A percentile compares a stretch with the other conserved stretches of the same genome.
phyloP scores from a whole-genome alignment of 768 basidiomycete genomes.

The Podaxis pistillaris region DNA sequence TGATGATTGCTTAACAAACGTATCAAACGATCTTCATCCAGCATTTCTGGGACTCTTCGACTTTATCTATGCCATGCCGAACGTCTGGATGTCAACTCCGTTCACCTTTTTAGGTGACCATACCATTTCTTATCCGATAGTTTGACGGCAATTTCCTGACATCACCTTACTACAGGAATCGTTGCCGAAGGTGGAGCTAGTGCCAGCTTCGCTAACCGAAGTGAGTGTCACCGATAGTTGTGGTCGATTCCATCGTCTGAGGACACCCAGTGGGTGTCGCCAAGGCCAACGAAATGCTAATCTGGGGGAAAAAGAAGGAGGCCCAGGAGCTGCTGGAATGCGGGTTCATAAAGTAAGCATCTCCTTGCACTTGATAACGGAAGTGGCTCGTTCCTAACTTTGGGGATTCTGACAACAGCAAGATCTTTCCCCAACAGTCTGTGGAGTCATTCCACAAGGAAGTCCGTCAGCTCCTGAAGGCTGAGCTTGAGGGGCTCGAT shows the following conservation, averaged over 20 bases:
- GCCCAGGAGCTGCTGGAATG: conserved; percentile 55
- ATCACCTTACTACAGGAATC: conserved; percentile 42
- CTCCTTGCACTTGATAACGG: background rate
- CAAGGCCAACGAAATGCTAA: conserved; percentile 68
- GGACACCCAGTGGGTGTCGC: conserved; percentile 55
- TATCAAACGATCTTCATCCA: conserved; percentile 19
- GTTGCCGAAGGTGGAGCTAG: conserved; percentile 70
- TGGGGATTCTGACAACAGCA: conserved; percentile 31
- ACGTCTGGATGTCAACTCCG: conserved; percentile 61
- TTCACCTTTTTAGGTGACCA: conserved; percentile 62
- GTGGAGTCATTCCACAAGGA: conserved; percentile 51
- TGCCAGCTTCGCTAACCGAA: conserved; percentile 63
- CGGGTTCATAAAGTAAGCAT: conserved; percentile 67
- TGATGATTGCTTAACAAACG: background rate
- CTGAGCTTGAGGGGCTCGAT: conserved; percentile 60
- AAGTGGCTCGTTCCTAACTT: background rate
- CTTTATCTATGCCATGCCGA: conserved; percentile 66
- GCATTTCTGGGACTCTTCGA: conserved; percentile 74
- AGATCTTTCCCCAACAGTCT: conserved; percentile 57
- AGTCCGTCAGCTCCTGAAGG: conserved; percentile 46
- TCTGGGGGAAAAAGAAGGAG: conserved; percentile 66
- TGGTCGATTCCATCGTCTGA: background rate
- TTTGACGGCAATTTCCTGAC: background rate
- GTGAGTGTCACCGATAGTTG: conserved; percentile 33
- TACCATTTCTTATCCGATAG: background rate